Percentiles rank a stretch among this genome's conserved stretches.
Evolutionary conservation across 2,329 filamentous ascomycete species (phyloP).

Genomic region (Nigrograna mackinnonii): DNA sequence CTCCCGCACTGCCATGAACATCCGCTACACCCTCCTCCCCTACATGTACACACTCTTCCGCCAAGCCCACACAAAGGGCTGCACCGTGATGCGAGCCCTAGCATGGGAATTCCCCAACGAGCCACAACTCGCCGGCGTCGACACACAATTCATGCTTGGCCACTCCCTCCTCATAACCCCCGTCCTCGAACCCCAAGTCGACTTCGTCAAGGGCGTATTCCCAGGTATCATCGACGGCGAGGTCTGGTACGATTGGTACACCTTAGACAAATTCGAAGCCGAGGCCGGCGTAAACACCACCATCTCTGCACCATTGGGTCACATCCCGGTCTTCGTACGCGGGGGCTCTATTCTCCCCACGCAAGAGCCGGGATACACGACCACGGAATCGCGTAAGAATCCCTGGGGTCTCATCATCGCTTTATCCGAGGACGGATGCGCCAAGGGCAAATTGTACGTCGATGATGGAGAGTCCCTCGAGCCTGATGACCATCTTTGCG

Average conservation of each 20-base stretch:
- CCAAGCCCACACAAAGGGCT: slow-evolving; percentile 65
- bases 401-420: slow-evolving; percentile 71
- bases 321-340: slow-evolving; percentile 73
- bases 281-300: slow-evolving; percentile 61
- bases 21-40: slow-evolving; percentile 71
- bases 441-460: slow-evolving; percentile 67
- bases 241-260: slow-evolving; percentile 82
- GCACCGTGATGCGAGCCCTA: slow-evolving; percentile 73
- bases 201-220: slow-evolving; percentile 68
- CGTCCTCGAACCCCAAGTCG: slow-evolving; percentile 65
- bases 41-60: slow-evolving; percentile 79
- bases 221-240: slow-evolving; percentile 64
- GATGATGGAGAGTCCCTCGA: slow-evolving; percentile 73
- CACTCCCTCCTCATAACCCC: slow-evolving; percentile 68
- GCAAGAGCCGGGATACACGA: slow-evolving; percentile 71
- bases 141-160: slow-evolving; percentile 74
- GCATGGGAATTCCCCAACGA: slow-evolving; percentile 77
- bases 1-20: slow-evolving; percentile 67
- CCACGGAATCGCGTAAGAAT: slow-evolving; percentile 62
- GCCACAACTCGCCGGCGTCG: slow-evolving; percentile 66
- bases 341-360: slow-evolving; percentile 70
- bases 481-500: slow-evolving; percentile 58
- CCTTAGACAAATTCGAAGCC: slow-evolving; percentile 58
- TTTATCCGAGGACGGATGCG: slow-evolving; percentile 57
- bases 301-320: slow-evolving; percentile 63